Base-by-base conservation (phyloP, 2,329 filamentous ascomycete species). In the Fusarium proliferatum region DNA sequence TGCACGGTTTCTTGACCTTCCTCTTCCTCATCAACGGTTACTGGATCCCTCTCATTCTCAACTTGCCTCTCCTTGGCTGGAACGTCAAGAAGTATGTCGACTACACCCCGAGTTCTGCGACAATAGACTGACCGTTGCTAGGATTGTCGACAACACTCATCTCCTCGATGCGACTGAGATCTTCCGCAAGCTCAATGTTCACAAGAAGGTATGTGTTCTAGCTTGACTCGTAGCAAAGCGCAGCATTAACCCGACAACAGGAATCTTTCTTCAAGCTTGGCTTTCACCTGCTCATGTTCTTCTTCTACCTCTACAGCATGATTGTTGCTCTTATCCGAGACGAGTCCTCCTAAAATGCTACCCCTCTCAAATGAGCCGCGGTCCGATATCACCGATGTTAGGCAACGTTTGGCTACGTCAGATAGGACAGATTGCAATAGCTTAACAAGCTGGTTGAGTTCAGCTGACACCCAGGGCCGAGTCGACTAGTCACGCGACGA, bases 291-390 rank as follows among this genome's bases (percentile, higher is more conserved):
- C 84, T 99, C 86, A 98, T 99, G 95, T 99, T 99, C 90, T 99
- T 99, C 91, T 99, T 98, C 90, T 99, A 99, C 87, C 93, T 99
- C 64, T 97, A 97, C 90, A 97, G 94, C 92, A 97, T 96, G 94
- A 96, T 96, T 78, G 96, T 98, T 74, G 96, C 96, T 76, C 89
- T 99, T 73, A 99, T 99, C 87, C 92, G 93, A 81, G 96, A 98
- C 84, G 96, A 99, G 86, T 90, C 93, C 69, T 90, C 95, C 85
- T 97, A 92, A 92, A 56, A 65, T 62, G 52, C 60, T 53, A 15
- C 57, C 46, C 46, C 36, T 69, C 43, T 53, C 61, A 60, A 72
- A 58, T 66, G 62, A 78, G 61, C 42, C 55, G 63, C 61, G 56
- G 70, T 67, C 63, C 67, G 61, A 63, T 57, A 51, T 68, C 38